Evolutionary conservation across 148 eudicot genomes (phyloP), one percentile per base, ranked within the genome.

Genomic region (Silene latifolia): DNA sequence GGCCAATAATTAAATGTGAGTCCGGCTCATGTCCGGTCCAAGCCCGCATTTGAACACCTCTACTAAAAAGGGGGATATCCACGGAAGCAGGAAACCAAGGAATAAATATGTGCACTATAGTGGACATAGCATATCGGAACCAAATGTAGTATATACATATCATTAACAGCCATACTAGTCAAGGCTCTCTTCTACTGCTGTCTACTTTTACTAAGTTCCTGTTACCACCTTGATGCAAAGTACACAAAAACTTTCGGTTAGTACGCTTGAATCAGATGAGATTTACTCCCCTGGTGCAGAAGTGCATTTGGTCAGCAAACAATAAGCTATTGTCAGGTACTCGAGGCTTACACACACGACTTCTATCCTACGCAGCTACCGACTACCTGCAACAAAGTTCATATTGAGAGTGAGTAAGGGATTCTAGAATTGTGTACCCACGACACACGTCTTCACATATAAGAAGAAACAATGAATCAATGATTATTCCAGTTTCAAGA

Each of bases 381-480:
- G 62, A 35, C 62, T 69, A 77, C 79, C 79, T 77, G 79, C 74
- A 70, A 32, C 25, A 75, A 60, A 61, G 53, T 29, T 60, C 47
- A 69, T 10, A 60, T 7, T 46, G 24, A 18, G 42, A 29, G 51
- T 25, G 59, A 51, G 71, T 29, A 27, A 15, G 39, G 12, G 39
- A 46, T 4, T 0, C 10, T 20, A 24, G 35, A 46, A 15, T 56
- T 12, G 32, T 12, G 32, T 27, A 39, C 4, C 8, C 21, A 18
- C 24, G 13, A 9, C 12, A 4, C 67, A 63, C 44, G 8, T 39
- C 44, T 39, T 39, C 44, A 39, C 44, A 39, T 39, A 12, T 24
- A 24, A 63, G 7, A 32, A 0, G 39, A 27, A 63, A 24, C 20
- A 19, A 19, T n/a, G 39, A 27, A 63, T 11, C 20, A 19, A 19